Evolutionary conservation across 1,284 basidiomycete genomes (phyloP), one percentile per base, ranked within the genome.

Genomic region (Microbotryomycetes sp.): DNA sequence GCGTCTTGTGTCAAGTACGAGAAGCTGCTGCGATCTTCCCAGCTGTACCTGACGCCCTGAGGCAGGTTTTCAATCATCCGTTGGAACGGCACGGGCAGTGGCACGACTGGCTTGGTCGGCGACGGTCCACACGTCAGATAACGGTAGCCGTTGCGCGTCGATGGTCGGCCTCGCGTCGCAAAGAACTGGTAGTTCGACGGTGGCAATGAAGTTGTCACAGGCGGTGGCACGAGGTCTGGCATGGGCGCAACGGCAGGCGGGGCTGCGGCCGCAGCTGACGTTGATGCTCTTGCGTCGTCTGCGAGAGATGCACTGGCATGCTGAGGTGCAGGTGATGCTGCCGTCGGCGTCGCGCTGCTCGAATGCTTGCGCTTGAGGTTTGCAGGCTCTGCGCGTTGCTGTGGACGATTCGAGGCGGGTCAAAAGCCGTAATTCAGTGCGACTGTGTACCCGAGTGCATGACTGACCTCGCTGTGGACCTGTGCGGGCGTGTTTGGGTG

Each of bases 1-100:
- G 88, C 93, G 69, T 94, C 88, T 51, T 83, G 82, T 0, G 89
- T 88, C 61, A 96, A 83, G 60, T 86, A 85, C 54, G 94, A 76
- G 69, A 79, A 82, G 3, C 73, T 65, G 3, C 78, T 80, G 24
- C 91, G 84, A 75, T 94, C 91, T 73, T 91, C 89, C 89, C 89
- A 91, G 71, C 85, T 85, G 59, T 89, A 82, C 56, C 88, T 81
- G 2, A 78, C 76, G 70, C 80, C 84, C 2, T 76, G 75, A 0
- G 89, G 89, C 18, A 81, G 80, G 70, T 82, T 85, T 75, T 89
- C 87, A 70, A 71, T 89, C 3, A 86, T 86, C n/a, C 86, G 81
- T 72, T 85, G 88, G 9, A 85, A 81, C 4, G 11, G 74, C 70
- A 54, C 76, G 70, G 67, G 67, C 0, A 66, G 31, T 2, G 72